Percentiles rank a stretch among this genome's conserved stretches.
Conservation (phyloP, 805 yeast species). For the Metschnikowia rubicola region DNA sequence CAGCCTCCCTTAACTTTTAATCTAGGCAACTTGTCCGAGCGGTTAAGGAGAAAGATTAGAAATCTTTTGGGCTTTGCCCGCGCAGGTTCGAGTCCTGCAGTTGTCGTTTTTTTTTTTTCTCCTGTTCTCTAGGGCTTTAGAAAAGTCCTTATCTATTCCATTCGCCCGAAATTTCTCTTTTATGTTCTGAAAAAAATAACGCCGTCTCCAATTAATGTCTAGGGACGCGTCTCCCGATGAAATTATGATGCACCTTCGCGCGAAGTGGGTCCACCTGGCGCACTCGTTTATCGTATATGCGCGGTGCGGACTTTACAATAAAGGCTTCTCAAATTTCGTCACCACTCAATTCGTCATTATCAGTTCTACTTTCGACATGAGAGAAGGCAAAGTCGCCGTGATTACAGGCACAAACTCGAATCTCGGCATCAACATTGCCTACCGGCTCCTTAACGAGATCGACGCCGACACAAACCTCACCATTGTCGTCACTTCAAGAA, state of each 20-base stretch:
- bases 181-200: no score
- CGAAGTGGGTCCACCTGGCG: background rate
- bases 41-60: conserved; percentile 78
- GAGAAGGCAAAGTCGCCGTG: conserved; percentile 32
- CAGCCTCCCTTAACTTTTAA: no score
- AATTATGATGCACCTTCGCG: no score
- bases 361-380: conserved; percentile 7
- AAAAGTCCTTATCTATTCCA: no score
- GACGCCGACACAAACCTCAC: conserved; percentile 60
- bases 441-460: conserved; percentile 63
- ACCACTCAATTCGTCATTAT: background rate
- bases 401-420: conserved; percentile 51
- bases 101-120: conserved; percentile 40
- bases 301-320: background rate
- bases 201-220: no score
- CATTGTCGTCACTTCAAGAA: conserved; percentile 83
- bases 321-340: background rate
- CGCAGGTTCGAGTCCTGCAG: conserved; percentile 80
- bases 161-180: no score
- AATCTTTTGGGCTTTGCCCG: conserved; percentile 74
- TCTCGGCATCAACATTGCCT: conserved; percentile 82
- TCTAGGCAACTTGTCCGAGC: conserved; percentile 64
- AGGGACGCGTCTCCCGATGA: no score
- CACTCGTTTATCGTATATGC: conserved; percentile 7
- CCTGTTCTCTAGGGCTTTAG: no score